Evolutionary conservation across 169 alveolate species (phyloP).

Genomic region (Cyclospora cayetanensis): DNA sequence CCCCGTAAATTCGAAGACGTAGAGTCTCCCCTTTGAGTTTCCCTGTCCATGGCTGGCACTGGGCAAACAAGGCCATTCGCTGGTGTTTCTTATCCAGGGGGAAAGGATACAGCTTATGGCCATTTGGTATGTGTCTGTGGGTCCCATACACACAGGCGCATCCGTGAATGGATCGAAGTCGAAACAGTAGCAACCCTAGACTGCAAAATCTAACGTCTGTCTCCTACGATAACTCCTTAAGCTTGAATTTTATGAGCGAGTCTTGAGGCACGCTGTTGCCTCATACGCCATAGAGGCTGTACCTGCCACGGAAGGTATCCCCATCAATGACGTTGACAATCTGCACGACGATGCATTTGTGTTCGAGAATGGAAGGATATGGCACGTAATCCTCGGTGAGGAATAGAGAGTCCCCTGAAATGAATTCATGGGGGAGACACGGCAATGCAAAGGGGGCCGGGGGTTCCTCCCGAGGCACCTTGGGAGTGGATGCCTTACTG

Average conservation of each 20-base stretch:
- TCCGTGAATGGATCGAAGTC: neutral
- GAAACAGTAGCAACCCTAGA: no score
- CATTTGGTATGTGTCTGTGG: constrained; percentile 55
- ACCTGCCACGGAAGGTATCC: constrained; percentile 18
- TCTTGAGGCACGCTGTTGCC: no score
- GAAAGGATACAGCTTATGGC: constrained; percentile 32
- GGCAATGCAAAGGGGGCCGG: constrained; percentile 12
- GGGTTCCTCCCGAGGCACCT: neutral
- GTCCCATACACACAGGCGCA: neutral
- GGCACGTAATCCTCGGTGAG: constrained; percentile 5
- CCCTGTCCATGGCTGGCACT: neutral
- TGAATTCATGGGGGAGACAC: neutral
- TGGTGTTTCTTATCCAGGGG: neutral
- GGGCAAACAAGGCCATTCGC: neutral
- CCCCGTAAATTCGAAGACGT: constrained; percentile 54
- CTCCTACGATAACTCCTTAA: no score
- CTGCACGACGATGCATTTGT: neutral
- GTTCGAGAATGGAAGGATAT: neutral
- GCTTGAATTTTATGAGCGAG: no score
- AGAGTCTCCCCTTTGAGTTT: constrained; percentile 27
- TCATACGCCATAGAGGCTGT: no score
- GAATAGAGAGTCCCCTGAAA: neutral
- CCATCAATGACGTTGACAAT: constrained; percentile 4
- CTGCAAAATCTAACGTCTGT: no score
- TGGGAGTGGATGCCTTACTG: neutral